Base-by-base conservation (phyloP, 106 monocot genomes). In the Dendrobium chrysotoxum region DNA sequence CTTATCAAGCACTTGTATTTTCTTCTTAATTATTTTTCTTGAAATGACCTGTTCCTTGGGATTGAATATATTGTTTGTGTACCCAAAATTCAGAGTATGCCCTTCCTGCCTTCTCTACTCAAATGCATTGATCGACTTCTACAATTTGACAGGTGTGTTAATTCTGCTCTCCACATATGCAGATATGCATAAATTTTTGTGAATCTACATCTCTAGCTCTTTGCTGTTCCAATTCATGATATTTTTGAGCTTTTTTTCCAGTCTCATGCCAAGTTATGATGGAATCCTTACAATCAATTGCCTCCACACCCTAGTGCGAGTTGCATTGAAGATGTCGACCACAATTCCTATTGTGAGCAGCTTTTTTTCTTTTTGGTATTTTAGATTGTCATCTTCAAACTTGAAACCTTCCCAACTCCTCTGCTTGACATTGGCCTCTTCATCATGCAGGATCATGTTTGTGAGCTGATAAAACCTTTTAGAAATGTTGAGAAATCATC, bases 221-320 rank as follows among this genome's bases (percentile, higher is more conserved):
- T 72, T 64, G 79, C 55, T 61, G 44, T 35, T 77, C 30, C 6
- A 58, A 26, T 61, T 71, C 7, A 26, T 38, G 42, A 35, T 40
- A 31, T 35, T 82, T 61, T 15, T 35, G 35, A 44, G 53, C 46
- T 12, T 31, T 67, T 81, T 70, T 53, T 47, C 61, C 85, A 98
- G 98, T 57, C 86, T 92, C 41, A 95, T 95, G 98, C 94, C 92
- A 40, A 87, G 94, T 57, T 88, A 91, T 78, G 91, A 93, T 87
- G 91, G 92, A 75, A 87, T 95, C 46, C 81, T 98, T 83, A 89
- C 98, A 16, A 80, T 98, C 82, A 92, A 87, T 77, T 98, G 98
- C 84, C 89, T 98, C 77, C 95, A 88, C 40, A 86, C 98, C 68
- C 85, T 95, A 44, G 84, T 90, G 45, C 94, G 88, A 74, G 85